Evolutionary conservation across 176 grass and related monocot genomes (phyloP).

Genomic region (Alloteropsis semialata): DNA sequence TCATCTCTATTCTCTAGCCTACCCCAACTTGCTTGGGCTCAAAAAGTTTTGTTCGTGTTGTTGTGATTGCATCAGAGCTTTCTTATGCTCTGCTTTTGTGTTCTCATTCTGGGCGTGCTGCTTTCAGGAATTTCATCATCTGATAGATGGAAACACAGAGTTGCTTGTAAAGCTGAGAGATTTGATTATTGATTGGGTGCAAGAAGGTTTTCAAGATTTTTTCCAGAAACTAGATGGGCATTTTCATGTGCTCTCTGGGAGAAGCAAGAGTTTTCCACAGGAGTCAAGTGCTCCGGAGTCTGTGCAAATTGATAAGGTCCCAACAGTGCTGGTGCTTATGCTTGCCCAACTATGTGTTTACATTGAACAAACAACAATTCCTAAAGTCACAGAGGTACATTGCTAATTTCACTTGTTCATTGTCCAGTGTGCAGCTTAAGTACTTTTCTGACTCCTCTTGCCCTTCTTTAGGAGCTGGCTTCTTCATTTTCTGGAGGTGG

Average conservation of each 20-base stretch:
- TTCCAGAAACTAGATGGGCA: slow-evolving; percentile 83
- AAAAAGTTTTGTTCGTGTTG: neutral
- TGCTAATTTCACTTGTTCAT: slow-evolving; percentile 23
- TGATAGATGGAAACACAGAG: slow-evolving; percentile 81
- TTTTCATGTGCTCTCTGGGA: slow-evolving; percentile 91
- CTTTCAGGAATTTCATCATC: slow-evolving; percentile 80
- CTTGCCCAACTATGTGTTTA: slow-evolving; percentile 89
- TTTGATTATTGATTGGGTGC: slow-evolving; percentile 96
- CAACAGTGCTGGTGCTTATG: slow-evolving; percentile 66
- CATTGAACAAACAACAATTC: slow-evolving; percentile 87
- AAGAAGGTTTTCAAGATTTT: slow-evolving; percentile 99
- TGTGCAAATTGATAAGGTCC: slow-evolving; percentile 72
- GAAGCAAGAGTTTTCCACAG: slow-evolving; percentile 47
- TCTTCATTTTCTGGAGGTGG: slow-evolving; percentile 91
- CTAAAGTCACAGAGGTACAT: slow-evolving; percentile 89
- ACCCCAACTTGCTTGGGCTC: neutral
- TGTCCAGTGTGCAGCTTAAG: slow-evolving; percentile 9
- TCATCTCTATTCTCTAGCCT: too few relatives aligned
- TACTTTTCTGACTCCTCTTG: slow-evolving; percentile 21
- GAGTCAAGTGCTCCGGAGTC: slow-evolving; percentile 41
- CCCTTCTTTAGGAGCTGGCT: slow-evolving; percentile 67
- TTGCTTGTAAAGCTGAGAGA: slow-evolving; percentile 84
- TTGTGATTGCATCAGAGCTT: neutral
- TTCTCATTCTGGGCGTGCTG: slow-evolving; percentile 25
- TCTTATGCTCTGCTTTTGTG: slow-evolving; percentile 20